phyloP scores from a whole-genome alignment of 306 rosid genomes.

The Cicer cuneatum region DNA sequence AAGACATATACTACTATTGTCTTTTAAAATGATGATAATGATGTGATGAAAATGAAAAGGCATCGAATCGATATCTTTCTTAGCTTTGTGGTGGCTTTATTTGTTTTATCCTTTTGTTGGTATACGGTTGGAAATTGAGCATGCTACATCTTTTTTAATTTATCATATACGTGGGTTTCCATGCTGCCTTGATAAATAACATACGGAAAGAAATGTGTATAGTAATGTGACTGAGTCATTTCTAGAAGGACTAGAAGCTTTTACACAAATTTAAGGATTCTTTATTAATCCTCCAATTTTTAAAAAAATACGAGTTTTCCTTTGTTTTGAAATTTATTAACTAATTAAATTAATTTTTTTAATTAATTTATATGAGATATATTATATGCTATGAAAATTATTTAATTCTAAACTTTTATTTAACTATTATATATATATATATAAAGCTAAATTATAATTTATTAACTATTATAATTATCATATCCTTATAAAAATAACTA shows the following conservation, averaged over 20 bases:
- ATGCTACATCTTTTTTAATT: slow-evolving; percentile 12
- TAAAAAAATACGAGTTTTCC: too few relatives aligned
- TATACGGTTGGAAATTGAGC: slow-evolving; percentile 40
- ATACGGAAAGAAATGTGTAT: neutral
- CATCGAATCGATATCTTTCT: slow-evolving; percentile 12
- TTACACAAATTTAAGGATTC: neutral
- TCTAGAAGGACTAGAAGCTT: slow-evolving; percentile 45
- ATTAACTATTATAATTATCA: too few relatives aligned
- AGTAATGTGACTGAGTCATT: neutral
- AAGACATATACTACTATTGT: slow-evolving; percentile 4
- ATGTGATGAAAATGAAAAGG: slow-evolving; percentile 44
- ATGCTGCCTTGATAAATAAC: slow-evolving; percentile 32
- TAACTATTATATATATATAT: too few relatives aligned
- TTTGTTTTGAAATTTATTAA: too few relatives aligned
- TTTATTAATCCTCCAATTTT: too few relatives aligned
- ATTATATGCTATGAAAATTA: too few relatives aligned
- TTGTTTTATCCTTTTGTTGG: slow-evolving; percentile 38
- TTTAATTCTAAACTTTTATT: too few relatives aligned
- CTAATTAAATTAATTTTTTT: too few relatives aligned
- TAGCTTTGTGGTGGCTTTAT: slow-evolving; percentile 43
- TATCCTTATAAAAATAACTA: too few relatives aligned
- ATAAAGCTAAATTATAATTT: too few relatives aligned
- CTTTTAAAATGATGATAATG: slow-evolving; percentile 18
- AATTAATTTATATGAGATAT: too few relatives aligned
- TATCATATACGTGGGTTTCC: slow-evolving; percentile 33